These are phyloP conservation scores for Obelidium mucronatum DNA, from an alignment of 192 early-diverging fungal genomes.

Conservation along the genomic window DNA sequence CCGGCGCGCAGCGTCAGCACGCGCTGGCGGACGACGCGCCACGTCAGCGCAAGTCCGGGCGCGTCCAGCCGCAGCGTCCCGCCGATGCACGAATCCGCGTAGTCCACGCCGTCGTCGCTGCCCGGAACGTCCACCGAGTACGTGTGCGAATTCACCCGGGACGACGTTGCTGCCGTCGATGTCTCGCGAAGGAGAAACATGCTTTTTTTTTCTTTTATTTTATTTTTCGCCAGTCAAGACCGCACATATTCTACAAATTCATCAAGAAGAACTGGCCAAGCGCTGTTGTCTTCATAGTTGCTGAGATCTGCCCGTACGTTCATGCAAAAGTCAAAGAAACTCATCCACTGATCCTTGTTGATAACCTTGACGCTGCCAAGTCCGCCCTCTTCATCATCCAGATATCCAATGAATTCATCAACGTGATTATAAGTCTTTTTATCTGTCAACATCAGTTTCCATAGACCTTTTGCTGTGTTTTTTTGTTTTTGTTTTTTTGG, in stretches of 20 bases:
- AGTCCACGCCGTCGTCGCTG: no score
- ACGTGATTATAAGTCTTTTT: conserved; percentile 23
- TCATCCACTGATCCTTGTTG: conserved; percentile 72
- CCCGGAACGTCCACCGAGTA: no score
- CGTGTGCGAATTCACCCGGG: no score
- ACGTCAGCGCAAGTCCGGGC: no score
- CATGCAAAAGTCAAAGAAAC: conserved; percentile 65
- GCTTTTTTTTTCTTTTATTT: neutral
- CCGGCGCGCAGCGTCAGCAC: no score
- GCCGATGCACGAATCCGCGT: no score
- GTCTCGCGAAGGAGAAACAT: no score
- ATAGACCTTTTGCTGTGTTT: conserved; percentile 30
- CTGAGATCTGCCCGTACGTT: conserved; percentile 55
- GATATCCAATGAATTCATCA: conserved; percentile 21
- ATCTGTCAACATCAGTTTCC: conserved; percentile 27
- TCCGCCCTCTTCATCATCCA: conserved; percentile 18
- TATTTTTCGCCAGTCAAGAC: neutral
- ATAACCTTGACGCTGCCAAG: conserved; percentile 56
- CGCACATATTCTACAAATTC: conserved; percentile 25
- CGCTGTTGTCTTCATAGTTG: conserved; percentile 65
- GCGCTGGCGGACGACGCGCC: no score
- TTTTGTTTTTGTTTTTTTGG: neutral
- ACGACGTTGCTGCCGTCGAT: no score
- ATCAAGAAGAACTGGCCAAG: conserved; percentile 51
- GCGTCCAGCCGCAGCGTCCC: neutral